These are phyloP conservation scores for Aspergillus novofumigatus DNA, from an alignment of 2,329 filamentous ascomycete genomes.

Conservation along the genomic window DNA sequence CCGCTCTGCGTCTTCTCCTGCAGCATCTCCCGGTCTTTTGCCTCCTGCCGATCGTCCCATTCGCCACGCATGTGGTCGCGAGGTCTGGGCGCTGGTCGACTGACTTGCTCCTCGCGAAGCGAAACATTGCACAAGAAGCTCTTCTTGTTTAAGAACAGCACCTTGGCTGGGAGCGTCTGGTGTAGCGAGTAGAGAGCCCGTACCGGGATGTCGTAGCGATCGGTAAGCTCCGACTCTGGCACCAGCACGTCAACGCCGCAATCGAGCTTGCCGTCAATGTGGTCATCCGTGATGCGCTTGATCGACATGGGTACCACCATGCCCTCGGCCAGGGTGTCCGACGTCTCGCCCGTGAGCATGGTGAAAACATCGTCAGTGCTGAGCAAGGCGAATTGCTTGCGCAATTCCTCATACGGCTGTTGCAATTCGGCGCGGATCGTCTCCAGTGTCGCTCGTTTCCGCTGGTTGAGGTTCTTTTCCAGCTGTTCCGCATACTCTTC, in stretches of 20 bases:
- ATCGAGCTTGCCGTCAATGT: slow-evolving; percentile 89
- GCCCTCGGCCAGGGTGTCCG: slow-evolving; percentile 73
- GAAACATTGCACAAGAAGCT: slow-evolving; percentile 79
- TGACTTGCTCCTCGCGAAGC: slow-evolving; percentile 74
- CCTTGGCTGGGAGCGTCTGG: slow-evolving; percentile 83
- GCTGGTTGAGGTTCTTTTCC: slow-evolving; percentile 85
- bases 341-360: slow-evolving; percentile 92
- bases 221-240: slow-evolving; percentile 75
- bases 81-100: slow-evolving; percentile 64
- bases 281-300: slow-evolving; percentile 83
- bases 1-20: slow-evolving; percentile 82
- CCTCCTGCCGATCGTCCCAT: slow-evolving; percentile 83
- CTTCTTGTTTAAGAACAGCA: slow-evolving; percentile 82
- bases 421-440: slow-evolving; percentile 92
- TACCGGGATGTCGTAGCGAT: slow-evolving; percentile 62
- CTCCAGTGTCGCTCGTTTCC: slow-evolving; percentile 92
- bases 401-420: slow-evolving; percentile 88
- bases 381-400: slow-evolving; percentile 70
- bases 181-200: slow-evolving; percentile 71
- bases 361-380: slow-evolving; percentile 80
- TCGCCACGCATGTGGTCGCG: slow-evolving; percentile 71
- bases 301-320: slow-evolving; percentile 93
- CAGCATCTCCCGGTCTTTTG: slow-evolving; percentile 74
- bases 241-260: slow-evolving; percentile 90
- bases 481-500: slow-evolving; percentile 97